Conservation (phyloP, 192 early-diverging fungal genomes). For the Paraglomus brasilianum region DNA sequence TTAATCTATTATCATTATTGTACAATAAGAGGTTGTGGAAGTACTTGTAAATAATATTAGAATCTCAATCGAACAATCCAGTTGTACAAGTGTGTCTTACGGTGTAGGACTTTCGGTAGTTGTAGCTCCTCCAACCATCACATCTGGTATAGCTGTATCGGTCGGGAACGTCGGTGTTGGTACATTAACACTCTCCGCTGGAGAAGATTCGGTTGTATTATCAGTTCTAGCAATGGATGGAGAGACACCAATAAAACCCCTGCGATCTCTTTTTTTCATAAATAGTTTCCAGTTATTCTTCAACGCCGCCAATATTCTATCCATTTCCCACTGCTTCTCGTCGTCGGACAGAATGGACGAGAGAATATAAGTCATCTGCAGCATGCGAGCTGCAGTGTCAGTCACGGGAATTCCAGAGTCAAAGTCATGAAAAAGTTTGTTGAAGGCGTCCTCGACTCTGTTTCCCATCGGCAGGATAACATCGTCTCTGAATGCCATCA, state of each 20-base stretch:
- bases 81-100: no score
- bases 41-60: no score
- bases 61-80: no score
- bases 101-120: no score
- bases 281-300: conserved; percentile 60
- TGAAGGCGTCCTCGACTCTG: conserved; percentile 63
- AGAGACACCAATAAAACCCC: conserved; percentile 53
- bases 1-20: no score
- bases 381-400: conserved; percentile 64
- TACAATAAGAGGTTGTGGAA: no score
- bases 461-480: conserved; percentile 62
- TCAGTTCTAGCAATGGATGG: conserved; percentile 5
- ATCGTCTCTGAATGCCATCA: conserved; percentile 64
- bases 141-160: conserved; percentile 10
- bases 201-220: neutral
- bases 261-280: conserved; percentile 51
- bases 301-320: conserved; percentile 49
- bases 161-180: neutral
- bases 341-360: conserved; percentile 51
- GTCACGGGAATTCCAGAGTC: conserved; percentile 61
- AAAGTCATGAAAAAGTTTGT: conserved; percentile 61
- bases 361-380: conserved; percentile 72
- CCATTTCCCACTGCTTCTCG: conserved; percentile 50
- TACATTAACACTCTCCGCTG: neutral
- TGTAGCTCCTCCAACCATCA: neutral